Evolutionary conservation across 2,329 filamentous ascomycete genomes (phyloP).

Genomic region (Apiospora phragmitis): DNA sequence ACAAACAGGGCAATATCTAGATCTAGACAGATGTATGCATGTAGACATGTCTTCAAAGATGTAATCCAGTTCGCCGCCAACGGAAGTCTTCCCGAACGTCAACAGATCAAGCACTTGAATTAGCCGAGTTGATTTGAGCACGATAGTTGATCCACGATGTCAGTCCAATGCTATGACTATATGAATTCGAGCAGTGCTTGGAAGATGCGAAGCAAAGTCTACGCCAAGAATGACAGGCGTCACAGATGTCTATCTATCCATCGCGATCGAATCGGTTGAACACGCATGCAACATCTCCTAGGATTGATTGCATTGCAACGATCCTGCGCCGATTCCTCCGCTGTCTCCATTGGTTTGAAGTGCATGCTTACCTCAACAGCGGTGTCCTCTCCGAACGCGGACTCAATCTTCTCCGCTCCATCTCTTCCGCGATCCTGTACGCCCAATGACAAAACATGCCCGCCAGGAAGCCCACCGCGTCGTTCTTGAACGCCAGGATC

Average conservation of each 20-base stretch:
- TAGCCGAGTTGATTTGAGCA: no score
- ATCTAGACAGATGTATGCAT: neutral
- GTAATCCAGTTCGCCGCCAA: neutral
- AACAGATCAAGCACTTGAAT: neutral
- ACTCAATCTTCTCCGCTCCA: slow-evolving; percentile 19
- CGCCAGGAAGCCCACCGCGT: slow-evolving; percentile 81
- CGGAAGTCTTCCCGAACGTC: neutral
- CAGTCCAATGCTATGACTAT: neutral
- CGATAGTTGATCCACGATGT: neutral
- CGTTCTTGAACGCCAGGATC: slow-evolving; percentile 84
- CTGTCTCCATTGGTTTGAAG: neutral
- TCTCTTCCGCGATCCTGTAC: slow-evolving; percentile 50
- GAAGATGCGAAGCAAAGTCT: neutral
- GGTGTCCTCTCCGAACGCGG: slow-evolving; percentile 31
- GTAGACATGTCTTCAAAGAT: neutral
- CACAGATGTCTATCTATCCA: neutral
- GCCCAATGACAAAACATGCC: slow-evolving; percentile 79
- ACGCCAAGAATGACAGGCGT: neutral
- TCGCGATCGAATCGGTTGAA: neutral
- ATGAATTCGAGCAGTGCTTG: neutral
- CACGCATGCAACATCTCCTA: neutral
- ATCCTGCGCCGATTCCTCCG: neutral
- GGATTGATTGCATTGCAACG: neutral
- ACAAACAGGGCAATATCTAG: no score
- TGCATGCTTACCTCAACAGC: slow-evolving; percentile 20